phyloP scores from a whole-genome alignment of 257 asterid genomes.

The Salvia splendens region DNA sequence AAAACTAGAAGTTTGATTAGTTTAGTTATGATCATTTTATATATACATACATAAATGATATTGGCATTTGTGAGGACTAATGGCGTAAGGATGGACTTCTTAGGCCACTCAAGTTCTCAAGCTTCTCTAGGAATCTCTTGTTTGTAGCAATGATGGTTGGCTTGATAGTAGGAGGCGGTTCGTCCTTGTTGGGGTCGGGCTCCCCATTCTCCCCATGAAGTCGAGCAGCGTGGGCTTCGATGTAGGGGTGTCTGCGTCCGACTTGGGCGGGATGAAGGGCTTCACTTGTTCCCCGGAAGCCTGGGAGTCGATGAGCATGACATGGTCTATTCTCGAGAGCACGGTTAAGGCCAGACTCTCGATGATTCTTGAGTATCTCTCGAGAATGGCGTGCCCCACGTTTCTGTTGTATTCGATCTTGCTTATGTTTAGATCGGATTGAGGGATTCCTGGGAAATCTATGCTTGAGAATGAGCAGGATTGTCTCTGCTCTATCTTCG shows the following conservation, averaged over 20 bases:
- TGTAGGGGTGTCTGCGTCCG: no score
- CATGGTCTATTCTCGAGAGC: constrained; percentile 57
- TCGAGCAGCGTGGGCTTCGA: constrained; percentile 54
- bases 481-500: constrained; percentile 82
- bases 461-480: constrained; percentile 67
- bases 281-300: constrained; percentile 24
- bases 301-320: constrained; percentile 41
- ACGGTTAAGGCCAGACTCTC: constrained; percentile 62
- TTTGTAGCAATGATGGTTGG: constrained; percentile 42
- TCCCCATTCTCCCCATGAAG: constrained; percentile 51
- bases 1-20: constrained; percentile 23
- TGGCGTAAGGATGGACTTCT: constrained; percentile 87
- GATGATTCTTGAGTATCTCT: constrained; percentile 64
- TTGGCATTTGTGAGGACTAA: constrained; percentile 28
- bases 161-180: constrained; percentile 24
- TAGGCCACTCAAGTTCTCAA: constrained; percentile 64
- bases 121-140: constrained; percentile 58
- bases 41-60: not conserved
- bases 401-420: constrained; percentile 63
- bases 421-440: constrained; percentile 80
- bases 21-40: constrained; percentile 15
- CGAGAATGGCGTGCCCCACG: constrained; percentile 61
- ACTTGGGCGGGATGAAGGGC: no score
- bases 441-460: constrained; percentile 84
- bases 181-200: not conserved